phyloP scores from a whole-genome alignment of 1,284 basidiomycete species.

The Vanrija pseudolonga region DNA sequence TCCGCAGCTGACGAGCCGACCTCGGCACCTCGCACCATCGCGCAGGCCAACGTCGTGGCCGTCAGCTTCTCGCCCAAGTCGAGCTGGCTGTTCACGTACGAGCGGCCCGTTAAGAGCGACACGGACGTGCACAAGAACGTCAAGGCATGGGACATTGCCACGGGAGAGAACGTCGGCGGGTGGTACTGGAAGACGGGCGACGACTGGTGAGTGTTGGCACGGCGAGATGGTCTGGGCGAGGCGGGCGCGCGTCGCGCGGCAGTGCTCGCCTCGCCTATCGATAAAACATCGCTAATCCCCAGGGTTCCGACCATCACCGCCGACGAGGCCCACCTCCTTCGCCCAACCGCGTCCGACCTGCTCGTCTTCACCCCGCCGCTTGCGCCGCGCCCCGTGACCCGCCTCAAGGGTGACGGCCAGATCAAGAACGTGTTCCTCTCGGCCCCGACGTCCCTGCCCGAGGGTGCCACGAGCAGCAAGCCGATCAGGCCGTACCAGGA shows the following conservation, averaged over 20 bases:
- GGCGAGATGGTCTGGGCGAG: neutral
- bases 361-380: constrained; percentile 64
- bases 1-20: constrained; percentile 29
- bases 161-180: constrained; percentile 40
- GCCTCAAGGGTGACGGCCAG: constrained; percentile 41
- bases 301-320: constrained; percentile 84
- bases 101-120: constrained; percentile 58
- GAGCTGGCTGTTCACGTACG: constrained; percentile 90
- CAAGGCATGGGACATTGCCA: constrained; percentile 42
- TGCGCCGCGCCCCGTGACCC: constrained; percentile 29
- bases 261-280: too few species aligned
- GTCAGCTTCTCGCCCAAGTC: constrained; percentile 88
- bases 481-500: constrained; percentile 31
- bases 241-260: too few species aligned
- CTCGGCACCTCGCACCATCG: constrained; percentile 24
- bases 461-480: constrained; percentile 27
- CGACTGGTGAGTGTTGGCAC: constrained; percentile 35
- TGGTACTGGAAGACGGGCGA: constrained; percentile 47
- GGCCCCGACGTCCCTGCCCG: constrained; percentile 28
- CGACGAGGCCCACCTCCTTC: constrained; percentile 81
- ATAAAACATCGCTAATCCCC: neutral
- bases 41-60: constrained; percentile 69
- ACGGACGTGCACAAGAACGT: constrained; percentile 48
- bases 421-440: constrained; percentile 46
- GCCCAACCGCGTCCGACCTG: constrained; percentile 62